phyloP scores from a whole-genome alignment of 768 basidiomycete species.

The Sistotremastrum niveocremeum region DNA sequence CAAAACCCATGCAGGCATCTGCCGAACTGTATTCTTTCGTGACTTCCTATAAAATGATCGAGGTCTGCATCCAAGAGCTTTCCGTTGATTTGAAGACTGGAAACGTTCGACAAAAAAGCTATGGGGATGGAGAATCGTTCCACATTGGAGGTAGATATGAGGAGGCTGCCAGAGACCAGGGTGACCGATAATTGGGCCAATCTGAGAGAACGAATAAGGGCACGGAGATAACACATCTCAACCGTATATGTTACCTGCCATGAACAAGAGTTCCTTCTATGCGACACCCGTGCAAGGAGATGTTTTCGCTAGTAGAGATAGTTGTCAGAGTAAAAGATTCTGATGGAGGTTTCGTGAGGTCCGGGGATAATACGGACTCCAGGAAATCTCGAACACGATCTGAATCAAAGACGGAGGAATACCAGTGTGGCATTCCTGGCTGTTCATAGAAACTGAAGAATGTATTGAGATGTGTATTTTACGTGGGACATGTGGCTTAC shows the following conservation, averaged over 20 bases:
- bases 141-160: too few relatives aligned
- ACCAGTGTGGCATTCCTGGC: slow-evolving; percentile 56
- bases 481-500: slow-evolving; percentile 23
- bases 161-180: background rate
- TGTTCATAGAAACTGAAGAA: slow-evolving; percentile 46
- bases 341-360: slow-evolving; percentile 6
- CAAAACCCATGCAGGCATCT: too few relatives aligned
- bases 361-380: slow-evolving; percentile 15
- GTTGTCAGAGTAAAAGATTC: slow-evolving; percentile 59
- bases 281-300: slow-evolving; percentile 56
- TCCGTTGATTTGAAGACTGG: too few relatives aligned
- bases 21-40: too few relatives aligned
- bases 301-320: slow-evolving; percentile 52
- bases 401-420: slow-evolving; percentile 42
- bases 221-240: background rate
- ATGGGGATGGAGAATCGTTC: too few relatives aligned
- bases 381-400: slow-evolving; percentile 44
- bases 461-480: slow-evolving; percentile 2
- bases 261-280: slow-evolving; percentile 27
- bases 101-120: too few relatives aligned
- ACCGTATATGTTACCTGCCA: background rate
- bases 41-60: too few relatives aligned
- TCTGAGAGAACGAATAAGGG: background rate
- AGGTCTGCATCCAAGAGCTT: too few relatives aligned
- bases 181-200: slow-evolving; percentile 2